phyloP scores from a whole-genome alignment of 208 protist genomes.

The Leishmania amazonensis region DNA sequence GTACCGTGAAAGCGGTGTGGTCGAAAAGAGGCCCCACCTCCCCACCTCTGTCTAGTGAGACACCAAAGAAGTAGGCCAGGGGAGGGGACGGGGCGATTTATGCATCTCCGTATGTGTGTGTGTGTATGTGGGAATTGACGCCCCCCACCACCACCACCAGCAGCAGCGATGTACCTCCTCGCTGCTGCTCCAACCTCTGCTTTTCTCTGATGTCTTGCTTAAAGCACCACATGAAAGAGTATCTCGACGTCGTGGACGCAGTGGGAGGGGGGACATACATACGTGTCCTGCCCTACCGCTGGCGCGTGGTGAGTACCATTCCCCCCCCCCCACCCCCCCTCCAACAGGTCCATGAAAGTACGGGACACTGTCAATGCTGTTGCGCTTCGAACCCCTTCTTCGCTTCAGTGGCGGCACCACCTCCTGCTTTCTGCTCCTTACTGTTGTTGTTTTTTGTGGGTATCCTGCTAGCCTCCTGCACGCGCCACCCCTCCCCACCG shows the following conservation, averaged over 20 bases:
- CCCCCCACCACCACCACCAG: not conserved
- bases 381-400: not conserved
- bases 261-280: not conserved
- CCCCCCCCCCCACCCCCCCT: not conserved
- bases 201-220: not conserved
- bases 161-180: not conserved
- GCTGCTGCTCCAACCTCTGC: not conserved
- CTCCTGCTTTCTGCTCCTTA: not conserved
- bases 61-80: not conserved
- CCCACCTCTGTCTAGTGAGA: not conserved
- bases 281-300: not conserved
- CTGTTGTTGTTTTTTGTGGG: not conserved
- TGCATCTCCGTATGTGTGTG: not conserved
- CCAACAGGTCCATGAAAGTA: not conserved
- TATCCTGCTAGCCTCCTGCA: not conserved
- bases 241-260: not conserved
- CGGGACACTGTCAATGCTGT: not conserved
- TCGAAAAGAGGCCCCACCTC: not conserved
- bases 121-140: not conserved
- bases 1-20: conserved; percentile 2
- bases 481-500: not conserved
- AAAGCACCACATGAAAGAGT: not conserved
- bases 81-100: not conserved
- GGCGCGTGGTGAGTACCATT: not conserved
- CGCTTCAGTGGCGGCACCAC: not conserved